Conservation (phyloP, 2,329 filamentous ascomycete species). For the Trichoderma sp. region DNA sequence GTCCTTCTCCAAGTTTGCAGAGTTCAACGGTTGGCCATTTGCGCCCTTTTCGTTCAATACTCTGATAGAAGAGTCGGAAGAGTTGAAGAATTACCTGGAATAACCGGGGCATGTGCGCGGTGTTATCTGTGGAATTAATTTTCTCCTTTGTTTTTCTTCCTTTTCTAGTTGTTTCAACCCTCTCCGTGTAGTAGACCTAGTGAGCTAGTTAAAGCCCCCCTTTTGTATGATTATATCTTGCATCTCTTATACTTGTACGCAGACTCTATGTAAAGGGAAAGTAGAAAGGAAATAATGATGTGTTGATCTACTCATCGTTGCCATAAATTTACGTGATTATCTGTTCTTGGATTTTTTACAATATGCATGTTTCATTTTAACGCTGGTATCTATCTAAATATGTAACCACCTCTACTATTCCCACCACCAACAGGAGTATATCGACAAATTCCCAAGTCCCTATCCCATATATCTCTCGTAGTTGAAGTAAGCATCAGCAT, state of each 20-base stretch:
- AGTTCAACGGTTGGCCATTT: slow-evolving; percentile 85
- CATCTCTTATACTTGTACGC: not conserved
- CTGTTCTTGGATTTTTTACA: too few relatives aligned
- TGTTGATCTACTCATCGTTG: not conserved
- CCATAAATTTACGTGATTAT: not conserved
- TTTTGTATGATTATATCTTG: slow-evolving; percentile 30
- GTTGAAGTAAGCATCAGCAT: not conserved
- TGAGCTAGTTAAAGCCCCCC: slow-evolving; percentile 21
- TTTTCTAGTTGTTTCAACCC: not conserved
- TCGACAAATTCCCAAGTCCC: not conserved
- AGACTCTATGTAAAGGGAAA: not conserved
- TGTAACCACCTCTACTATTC: not conserved
- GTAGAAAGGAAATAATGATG: not conserved
- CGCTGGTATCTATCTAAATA: slow-evolving; percentile 1
- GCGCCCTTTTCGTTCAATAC: slow-evolving; percentile 84
- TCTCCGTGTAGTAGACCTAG: slow-evolving; percentile 29
- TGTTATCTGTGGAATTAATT: slow-evolving; percentile 6
- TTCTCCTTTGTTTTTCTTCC: not conserved
- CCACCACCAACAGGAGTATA: not conserved
- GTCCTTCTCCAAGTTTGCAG: slow-evolving; percentile 96
- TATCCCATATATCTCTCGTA: not conserved
- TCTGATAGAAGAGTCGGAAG: slow-evolving; percentile 78
- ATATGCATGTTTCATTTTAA: not conserved
- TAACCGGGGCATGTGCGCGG: slow-evolving; percentile 28
- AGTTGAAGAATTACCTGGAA: slow-evolving; percentile 54